Base-by-base conservation (phyloP, 1,284 basidiomycete species). In the Pyrrhoderma lamaoense region DNA sequence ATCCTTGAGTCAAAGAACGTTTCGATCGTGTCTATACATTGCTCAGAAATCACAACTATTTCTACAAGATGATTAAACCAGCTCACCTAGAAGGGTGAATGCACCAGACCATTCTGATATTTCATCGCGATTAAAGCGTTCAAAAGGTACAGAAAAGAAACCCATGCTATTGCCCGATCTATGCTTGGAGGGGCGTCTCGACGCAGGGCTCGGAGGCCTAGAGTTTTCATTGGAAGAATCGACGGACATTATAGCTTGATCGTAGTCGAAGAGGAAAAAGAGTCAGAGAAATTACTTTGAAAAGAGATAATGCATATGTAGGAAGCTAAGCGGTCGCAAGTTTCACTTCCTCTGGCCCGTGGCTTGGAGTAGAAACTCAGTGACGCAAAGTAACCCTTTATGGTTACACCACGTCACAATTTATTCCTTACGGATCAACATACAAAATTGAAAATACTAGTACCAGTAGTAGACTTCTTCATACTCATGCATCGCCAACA, bases 1-100 rank as follows among this genome's bases (percentile, higher is more conserved):
- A 96, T 72, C 57, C 89, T 83, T 2, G 93, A 92, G 67, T 95
- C 91, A 60, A 89, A 90, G 63, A 84, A 93, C 0, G 89, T 93
- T 65, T 93, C 89, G 66, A 91, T 72, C n/a, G 88, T 90, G 64
- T 90, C 87, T 52, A 19, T 13, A n/a, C 88, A 58, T 51, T 50
- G 48, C 36, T 25, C 44, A 53, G 42, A 60, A 65, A 16, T 25
- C 40, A 35, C 38, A 7, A 35, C 27, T 42, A 44, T 23, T 27
- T 19, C 5, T 40, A 16, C 7, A 18, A n/a, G n/a, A 16, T 34
- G 13, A 19, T 34, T 5, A 31, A 14, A 19, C n/a, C n/a, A 16
- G 58, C 66, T 18, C 47, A 85, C 86, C 85, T n/a, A 89, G 70
- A 22, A 89, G 68, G 9, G 86, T 88, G 59, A 89, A 87, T 5